A percentile compares a stretch with the other conserved stretches of the same genome.
These are phyloP conservation scores for Eimeria praecox DNA, from an alignment of 169 alveolate genomes.

Conservation along the genomic window DNA sequence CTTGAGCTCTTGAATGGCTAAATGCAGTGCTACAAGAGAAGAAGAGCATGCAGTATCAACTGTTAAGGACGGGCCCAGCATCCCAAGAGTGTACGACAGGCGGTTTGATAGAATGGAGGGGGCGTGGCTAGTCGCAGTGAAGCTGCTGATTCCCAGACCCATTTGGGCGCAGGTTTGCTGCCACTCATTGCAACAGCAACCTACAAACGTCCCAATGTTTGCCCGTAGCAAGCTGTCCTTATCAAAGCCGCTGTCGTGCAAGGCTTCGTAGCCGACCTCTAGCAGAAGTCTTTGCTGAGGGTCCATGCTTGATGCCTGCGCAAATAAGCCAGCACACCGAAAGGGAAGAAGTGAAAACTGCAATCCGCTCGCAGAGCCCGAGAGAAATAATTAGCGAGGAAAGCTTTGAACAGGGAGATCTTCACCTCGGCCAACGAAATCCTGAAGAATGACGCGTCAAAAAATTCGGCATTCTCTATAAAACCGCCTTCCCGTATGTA, in stretches of 20 bases:
- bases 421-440: constrained; percentile 84
- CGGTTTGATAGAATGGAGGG: constrained; percentile 90
- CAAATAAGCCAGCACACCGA: not conserved
- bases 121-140: constrained; percentile 88
- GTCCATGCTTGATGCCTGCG: constrained; percentile 90
- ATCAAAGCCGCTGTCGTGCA: constrained; percentile 85
- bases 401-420: not conserved
- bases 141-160: constrained; percentile 82
- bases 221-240: constrained; percentile 81
- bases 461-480: constrained; percentile 87
- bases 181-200: constrained; percentile 89
- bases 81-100: constrained; percentile 88
- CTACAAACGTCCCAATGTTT: constrained; percentile 88
- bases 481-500: constrained; percentile 90
- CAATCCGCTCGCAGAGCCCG: not conserved
- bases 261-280: constrained; percentile 87
- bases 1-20: constrained; percentile 86
- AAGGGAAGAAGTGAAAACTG: not conserved
- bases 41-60: constrained; percentile 92
- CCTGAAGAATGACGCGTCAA: constrained; percentile 87
- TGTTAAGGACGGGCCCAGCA: constrained; percentile 89
- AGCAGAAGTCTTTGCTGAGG: constrained; percentile 90
- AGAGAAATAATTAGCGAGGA: too few species aligned
- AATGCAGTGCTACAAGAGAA: constrained; percentile 90
- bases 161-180: constrained; percentile 82